Evolutionary conservation across 306 rosid genomes (phyloP).

Genomic region (Citrullus amarus): DNA sequence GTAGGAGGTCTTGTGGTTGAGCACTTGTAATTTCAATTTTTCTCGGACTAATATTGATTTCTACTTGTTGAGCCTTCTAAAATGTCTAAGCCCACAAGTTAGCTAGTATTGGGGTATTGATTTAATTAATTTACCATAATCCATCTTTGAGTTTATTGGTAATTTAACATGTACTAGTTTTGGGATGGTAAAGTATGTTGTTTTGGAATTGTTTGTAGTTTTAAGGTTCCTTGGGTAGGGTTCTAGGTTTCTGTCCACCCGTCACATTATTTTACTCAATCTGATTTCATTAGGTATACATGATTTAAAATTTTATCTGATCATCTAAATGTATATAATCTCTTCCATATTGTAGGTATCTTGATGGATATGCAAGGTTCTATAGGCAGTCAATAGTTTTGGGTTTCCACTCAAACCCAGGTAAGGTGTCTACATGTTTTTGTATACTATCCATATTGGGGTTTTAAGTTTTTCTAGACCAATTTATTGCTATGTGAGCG

Average conservation of each 20-base stretch:
- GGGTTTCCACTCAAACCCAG: constrained; percentile 61
- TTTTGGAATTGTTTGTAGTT: neutral
- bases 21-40: neutral
- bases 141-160: neutral
- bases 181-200: no score
- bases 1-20: neutral
- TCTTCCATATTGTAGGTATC: constrained; percentile 43
- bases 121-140: no score
- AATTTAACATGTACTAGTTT: no score
- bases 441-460: neutral
- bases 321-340: neutral
- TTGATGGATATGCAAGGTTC: constrained; percentile 55
- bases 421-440: constrained; percentile 20
- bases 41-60: neutral
- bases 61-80: neutral
- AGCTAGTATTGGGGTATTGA: neutral
- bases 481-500: neutral
- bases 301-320: neutral
- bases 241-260: neutral
- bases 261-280: neutral
- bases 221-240: neutral
- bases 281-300: neutral
- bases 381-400: constrained; percentile 76
- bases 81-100: neutral
- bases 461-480: neutral